Conservation (phyloP, 2,329 filamentous ascomycete genomes). For the Shiraia sp. region DNA sequence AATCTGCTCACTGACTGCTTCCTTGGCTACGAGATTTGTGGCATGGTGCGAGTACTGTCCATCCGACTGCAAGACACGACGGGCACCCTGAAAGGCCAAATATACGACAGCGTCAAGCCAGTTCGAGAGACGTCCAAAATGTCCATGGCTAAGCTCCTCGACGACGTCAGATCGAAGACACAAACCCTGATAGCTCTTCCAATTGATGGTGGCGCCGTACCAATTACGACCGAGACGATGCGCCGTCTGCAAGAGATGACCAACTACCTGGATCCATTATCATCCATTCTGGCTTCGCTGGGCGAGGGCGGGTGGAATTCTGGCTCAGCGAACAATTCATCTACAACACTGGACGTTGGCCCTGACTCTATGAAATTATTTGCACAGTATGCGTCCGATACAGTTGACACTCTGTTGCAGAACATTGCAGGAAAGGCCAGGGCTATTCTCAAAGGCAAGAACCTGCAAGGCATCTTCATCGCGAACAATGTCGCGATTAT, state of each 20-base stretch:
- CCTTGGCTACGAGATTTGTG: conserved; percentile 91
- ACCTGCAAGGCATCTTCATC: conserved; percentile 82
- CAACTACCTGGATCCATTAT: conserved; percentile 80
- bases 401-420: conserved; percentile 77
- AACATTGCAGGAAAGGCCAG: conserved; percentile 76
- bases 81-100: conserved; percentile 79
- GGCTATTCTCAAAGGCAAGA: conserved; percentile 71
- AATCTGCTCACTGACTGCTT: conserved; percentile 92
- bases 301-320: conserved; percentile 86
- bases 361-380: conserved; percentile 89
- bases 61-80: conserved; percentile 79
- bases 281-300: conserved; percentile 86
- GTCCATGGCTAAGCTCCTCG: conserved; percentile 80
- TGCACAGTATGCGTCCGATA: conserved; percentile 86
- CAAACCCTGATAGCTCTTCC: conserved; percentile 69
- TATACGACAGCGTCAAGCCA: conserved; percentile 85
- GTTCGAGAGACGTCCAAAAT: conserved; percentile 89
- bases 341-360: conserved; percentile 77
- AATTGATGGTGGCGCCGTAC: conserved; percentile 74
- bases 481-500: conserved; percentile 85
- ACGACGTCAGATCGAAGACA: conserved; percentile 77
- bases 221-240: conserved; percentile 83
- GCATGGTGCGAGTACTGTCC: conserved; percentile 81
- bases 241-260: conserved; percentile 84
- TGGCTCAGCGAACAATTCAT: conserved; percentile 58